Conservation (phyloP, 106 monocot genomes). For the Chionographis japonica region DNA sequence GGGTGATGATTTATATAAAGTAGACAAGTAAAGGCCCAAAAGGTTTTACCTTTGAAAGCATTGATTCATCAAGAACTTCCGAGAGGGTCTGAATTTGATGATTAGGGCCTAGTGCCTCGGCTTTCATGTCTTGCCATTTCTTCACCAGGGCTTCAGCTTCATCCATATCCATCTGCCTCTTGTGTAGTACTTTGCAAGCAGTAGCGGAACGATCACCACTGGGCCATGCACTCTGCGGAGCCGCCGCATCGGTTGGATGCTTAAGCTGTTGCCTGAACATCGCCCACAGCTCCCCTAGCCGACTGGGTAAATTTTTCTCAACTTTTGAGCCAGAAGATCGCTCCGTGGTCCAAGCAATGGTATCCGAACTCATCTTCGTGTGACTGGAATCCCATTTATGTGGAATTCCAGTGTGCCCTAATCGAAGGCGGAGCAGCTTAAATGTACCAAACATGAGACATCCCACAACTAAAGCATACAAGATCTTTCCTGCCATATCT, state of each 20-base stretch:
- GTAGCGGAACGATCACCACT: slow-evolving; percentile 19
- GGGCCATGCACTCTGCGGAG: slow-evolving; percentile 20
- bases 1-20: not conserved
- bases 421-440: slow-evolving; percentile 32
- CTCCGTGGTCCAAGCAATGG: slow-evolving; percentile 11
- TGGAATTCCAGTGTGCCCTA: slow-evolving; percentile 22
- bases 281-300: slow-evolving; percentile 28
- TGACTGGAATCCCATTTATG: slow-evolving; percentile 16
- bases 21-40: not conserved
- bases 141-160: slow-evolving; percentile 83
- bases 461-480: slow-evolving; percentile 36
- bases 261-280: slow-evolving; percentile 26
- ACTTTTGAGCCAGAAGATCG: slow-evolving; percentile 5
- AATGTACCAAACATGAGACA: slow-evolving; percentile 46
- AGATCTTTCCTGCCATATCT: slow-evolving; percentile 30
- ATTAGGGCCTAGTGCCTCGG: slow-evolving; percentile 76
- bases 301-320: slow-evolving; percentile 15
- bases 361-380: slow-evolving; percentile 6
- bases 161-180: slow-evolving; percentile 49
- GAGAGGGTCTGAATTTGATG: slow-evolving; percentile 56
- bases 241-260: slow-evolving; percentile 13
- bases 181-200: slow-evolving; percentile 17
- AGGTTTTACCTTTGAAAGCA: slow-evolving; percentile 72
- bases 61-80: slow-evolving; percentile 76
- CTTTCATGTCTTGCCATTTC: slow-evolving; percentile 85